Evolutionary conservation across 805 yeast genomes (phyloP), one percentile per base, ranked within the genome.

Genomic region (Myxozyma kluyveri): DNA sequence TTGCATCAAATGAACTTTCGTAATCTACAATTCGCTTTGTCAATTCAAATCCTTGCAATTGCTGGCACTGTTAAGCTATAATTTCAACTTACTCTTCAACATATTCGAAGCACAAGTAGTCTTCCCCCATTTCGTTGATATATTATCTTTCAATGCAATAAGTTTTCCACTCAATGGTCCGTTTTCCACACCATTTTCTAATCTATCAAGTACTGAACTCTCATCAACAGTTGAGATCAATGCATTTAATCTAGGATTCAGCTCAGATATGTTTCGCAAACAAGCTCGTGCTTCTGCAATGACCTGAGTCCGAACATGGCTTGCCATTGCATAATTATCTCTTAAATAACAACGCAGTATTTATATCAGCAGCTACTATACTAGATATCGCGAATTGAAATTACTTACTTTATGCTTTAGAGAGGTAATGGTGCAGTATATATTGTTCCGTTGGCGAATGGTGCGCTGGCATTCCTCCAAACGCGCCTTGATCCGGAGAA

Each of bases 81-180:
- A 17, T n/a, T 12, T 12, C 12, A 17, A 3, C 46, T 1, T 22
- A 61, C 63, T 63, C 12, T 64, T 52, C 6, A 93, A 74, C 33
- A 85, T 79, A 36, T 70, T 66, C 0, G 98, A 90, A 0, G 84
- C 84, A 61, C 96, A 86, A 0, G 96, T 86, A 0, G 97, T 87
- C 1, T 85, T 79, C 38, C 77, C 75, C 10, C 75, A 76, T 5
- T 65, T 69, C 0, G 96, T 83, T 38, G 81, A 79, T 45, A 90
- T 83, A 65, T 88, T 89, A 69, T 91, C 98, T 63, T 93, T 95
- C 22, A 85, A 69, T 0, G 84, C 85, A 9, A 72, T 68, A 0
- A 70, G 63, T 1, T 66, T 61, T 5, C 72, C 71, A 1, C 62
- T 45, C 24, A 76, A 49, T 18, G 24, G 31, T 18, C 33, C 7